Percentiles rank a stretch among this genome's conserved stretches.
Conservation (phyloP, 116 monocot species). For the Papilionanthe hybrid region DNA sequence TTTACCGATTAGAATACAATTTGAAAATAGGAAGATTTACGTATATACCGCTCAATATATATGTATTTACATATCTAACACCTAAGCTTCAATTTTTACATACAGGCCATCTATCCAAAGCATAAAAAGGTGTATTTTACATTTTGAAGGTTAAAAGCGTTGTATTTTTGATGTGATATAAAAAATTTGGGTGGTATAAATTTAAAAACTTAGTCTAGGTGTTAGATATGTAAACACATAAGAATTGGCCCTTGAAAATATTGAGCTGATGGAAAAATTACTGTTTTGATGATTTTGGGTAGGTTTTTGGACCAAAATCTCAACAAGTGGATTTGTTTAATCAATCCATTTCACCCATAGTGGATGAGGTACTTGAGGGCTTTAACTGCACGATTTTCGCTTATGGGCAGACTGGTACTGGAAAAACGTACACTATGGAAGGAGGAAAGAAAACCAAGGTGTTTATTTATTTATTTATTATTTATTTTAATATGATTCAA, state of each 20-base stretch:
- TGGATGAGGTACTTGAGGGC: slow-evolving; percentile 72
- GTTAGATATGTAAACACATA: too few species aligned
- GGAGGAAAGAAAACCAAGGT: slow-evolving; percentile 66
- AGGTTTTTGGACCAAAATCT: slow-evolving; percentile 81
- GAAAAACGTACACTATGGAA: slow-evolving; percentile 90
- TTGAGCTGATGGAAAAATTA: background rate
- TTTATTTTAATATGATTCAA: background rate
- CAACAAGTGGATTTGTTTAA: slow-evolving; percentile 68
- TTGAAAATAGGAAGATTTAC: background rate
- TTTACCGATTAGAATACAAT: background rate
- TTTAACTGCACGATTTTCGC: slow-evolving; percentile 90
- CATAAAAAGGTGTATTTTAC: too few species aligned
- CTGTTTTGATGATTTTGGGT: slow-evolving; percentile 5
- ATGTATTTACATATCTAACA: too few species aligned
- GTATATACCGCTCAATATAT: too few species aligned
- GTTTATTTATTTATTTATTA: background rate
- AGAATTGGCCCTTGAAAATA: background rate
- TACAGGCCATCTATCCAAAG: too few species aligned
- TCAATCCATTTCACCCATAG: slow-evolving; percentile 55
- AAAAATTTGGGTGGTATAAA: too few species aligned
- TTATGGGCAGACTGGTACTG: slow-evolving; percentile 87
- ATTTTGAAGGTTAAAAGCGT: too few species aligned
- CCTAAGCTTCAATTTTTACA: too few species aligned
- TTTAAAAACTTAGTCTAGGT: too few species aligned
- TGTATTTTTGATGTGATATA: too few species aligned